Evolutionary conservation across 192 early-diverging fungal species (phyloP).

Genomic region (Dissophora ornata): DNA sequence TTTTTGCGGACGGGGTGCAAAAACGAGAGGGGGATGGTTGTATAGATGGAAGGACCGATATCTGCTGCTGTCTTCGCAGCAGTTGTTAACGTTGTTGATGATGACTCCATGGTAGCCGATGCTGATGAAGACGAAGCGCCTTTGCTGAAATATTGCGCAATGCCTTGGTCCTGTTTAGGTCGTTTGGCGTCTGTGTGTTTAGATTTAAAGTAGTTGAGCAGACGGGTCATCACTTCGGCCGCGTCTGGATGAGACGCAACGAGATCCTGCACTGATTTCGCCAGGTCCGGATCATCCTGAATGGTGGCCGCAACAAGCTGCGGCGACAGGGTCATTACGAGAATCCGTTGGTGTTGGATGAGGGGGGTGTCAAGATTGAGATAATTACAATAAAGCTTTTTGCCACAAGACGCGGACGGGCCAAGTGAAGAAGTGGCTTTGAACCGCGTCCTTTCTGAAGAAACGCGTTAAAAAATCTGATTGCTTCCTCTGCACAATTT

Average conservation of each 20-base stretch:
- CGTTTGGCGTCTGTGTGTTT: conserved; percentile 1
- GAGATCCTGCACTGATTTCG: conserved; percentile 14
- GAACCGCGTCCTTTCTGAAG: too few species aligned
- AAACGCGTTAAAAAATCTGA: too few species aligned
- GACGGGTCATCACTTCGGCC: conserved; percentile 23
- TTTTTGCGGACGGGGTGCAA: conserved; percentile 47
- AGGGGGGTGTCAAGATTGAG: too few species aligned
- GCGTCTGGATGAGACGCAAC: conserved; percentile 25
- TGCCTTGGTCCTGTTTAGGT: conserved; percentile 6
- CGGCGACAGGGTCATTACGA: conserved; percentile 23
- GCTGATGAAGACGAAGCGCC: background rate
- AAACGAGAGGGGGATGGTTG: conserved; percentile 32
- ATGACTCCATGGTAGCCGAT: background rate
- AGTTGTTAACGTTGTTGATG: background rate
- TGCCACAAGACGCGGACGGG: too few species aligned
- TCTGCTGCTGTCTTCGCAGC: background rate
- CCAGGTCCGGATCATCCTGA: conserved; percentile 25
- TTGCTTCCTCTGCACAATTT: too few species aligned
- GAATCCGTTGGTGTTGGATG: too few species aligned
- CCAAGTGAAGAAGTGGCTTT: too few species aligned
- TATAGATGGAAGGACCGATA: conserved; percentile 36
- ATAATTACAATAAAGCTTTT: too few species aligned
- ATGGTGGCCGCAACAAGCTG: conserved; percentile 28
- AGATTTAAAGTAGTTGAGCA: conserved; percentile 23
- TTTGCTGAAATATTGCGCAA: conserved; percentile 29